Evolutionary conservation across 352 stramenopile genomes (phyloP).

Genomic region (Globisporangium irregulare): DNA sequence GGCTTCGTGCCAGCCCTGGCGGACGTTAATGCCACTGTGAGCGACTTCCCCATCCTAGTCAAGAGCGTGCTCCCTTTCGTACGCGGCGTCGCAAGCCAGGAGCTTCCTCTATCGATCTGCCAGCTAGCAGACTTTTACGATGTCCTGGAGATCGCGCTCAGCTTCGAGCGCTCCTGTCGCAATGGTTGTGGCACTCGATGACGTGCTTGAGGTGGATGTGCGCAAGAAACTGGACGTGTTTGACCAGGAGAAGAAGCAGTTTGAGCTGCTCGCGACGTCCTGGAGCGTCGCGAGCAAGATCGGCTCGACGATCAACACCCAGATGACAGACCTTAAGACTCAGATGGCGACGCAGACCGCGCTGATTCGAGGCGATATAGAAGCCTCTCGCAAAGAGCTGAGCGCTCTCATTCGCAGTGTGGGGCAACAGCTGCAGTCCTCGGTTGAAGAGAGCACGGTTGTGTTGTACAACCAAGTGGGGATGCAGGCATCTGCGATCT

Average conservation of each 20-base stretch:
- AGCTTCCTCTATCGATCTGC: slow-evolving; percentile 15
- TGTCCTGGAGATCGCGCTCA: slow-evolving; percentile 12
- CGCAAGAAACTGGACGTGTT: slow-evolving; percentile 24
- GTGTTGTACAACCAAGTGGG: neutral
- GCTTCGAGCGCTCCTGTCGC: slow-evolving; percentile 2
- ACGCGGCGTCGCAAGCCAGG: slow-evolving; percentile 14
- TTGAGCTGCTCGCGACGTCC: slow-evolving; percentile 18
- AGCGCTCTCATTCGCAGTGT: no score
- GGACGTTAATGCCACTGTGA: neutral
- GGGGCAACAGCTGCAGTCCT: neutral
- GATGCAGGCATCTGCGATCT: neutral
- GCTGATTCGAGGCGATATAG: neutral
- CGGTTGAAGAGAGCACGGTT: neutral
- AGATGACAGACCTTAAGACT: neutral
- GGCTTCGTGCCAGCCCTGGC: no score
- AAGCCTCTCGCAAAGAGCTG: neutral
- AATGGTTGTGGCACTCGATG: slow-evolving; percentile 6
- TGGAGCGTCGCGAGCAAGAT: slow-evolving; percentile 19
- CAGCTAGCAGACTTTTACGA: slow-evolving; percentile 20
- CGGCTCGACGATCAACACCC: slow-evolving; percentile 11
- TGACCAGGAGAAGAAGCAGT: slow-evolving; percentile 24
- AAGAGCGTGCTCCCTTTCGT: slow-evolving; percentile 9
- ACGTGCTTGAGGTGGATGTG: slow-evolving; percentile 20
- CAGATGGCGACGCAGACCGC: neutral
- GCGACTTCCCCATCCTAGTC: slow-evolving; percentile 14